A percentile compares a stretch with the other conserved stretches of the same genome.
Conservation (phyloP, 2,329 filamentous ascomycete genomes). For the Botrytis aclada region DNA sequence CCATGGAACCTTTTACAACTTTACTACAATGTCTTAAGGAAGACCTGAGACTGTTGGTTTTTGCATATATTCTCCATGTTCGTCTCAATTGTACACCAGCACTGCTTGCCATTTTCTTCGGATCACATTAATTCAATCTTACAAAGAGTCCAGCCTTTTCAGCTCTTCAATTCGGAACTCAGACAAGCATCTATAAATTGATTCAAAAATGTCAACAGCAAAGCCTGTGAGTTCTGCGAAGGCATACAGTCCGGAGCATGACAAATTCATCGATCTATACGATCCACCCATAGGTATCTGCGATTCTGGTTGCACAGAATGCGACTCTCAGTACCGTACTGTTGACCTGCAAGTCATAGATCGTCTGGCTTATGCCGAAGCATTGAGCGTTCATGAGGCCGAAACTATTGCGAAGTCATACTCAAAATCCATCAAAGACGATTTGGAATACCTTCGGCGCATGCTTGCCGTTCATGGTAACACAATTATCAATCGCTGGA, state of each 20-base stretch:
- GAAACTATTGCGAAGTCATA: too few species aligned
- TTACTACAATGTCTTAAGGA: neutral
- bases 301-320: too few species aligned
- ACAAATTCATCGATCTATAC: neutral
- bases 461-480: too few species aligned
- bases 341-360: too few species aligned
- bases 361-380: too few species aligned
- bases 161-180: neutral
- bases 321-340: neutral
- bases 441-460: too few species aligned
- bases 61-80: neutral
- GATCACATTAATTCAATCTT: neutral
- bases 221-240: neutral
- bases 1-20: neutral
- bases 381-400: too few species aligned
- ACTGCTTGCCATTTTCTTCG: neutral
- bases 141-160: too few species aligned
- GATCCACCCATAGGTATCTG: neutral
- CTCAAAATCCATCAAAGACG: too few species aligned
- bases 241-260: too few species aligned
- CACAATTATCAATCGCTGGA: too few species aligned
- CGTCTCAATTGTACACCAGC: neutral
- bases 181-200: neutral
- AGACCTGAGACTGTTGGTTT: neutral
- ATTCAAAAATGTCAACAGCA: neutral